phyloP scores from a whole-genome alignment of 2,329 filamentous ascomycete genomes.

The Ascochyta rabiei region DNA sequence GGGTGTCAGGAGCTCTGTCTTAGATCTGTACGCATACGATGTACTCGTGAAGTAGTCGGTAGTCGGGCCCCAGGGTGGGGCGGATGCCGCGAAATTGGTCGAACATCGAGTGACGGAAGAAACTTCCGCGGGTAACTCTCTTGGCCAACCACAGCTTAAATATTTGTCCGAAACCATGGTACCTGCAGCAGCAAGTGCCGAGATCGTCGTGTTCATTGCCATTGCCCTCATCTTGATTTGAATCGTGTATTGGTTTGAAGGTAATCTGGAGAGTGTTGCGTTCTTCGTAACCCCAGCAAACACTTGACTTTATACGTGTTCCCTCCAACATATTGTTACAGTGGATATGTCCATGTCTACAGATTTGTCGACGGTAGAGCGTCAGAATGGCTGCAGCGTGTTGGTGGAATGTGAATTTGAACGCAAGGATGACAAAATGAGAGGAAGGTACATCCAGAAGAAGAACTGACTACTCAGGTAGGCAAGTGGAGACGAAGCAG shows the following conservation, averaged over 20 bases:
- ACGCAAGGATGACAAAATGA: conserved; percentile 10
- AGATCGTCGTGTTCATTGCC: conserved; percentile 6
- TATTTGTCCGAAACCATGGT: neutral
- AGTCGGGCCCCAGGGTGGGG: conserved; percentile 9
- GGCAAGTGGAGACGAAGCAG: conserved; percentile 1
- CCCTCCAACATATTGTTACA: neutral
- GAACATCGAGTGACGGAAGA: conserved; percentile 10
- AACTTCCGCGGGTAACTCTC: neutral
- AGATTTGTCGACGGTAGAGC: neutral
- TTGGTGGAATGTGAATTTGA: conserved; percentile 9
- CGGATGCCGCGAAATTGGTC: conserved; percentile 5
- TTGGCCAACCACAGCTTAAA: neutral
- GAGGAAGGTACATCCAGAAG: neutral
- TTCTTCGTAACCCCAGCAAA: neutral
- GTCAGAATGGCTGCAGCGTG: neutral
- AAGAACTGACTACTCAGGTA: neutral
- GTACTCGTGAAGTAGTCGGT: conserved; percentile 14
- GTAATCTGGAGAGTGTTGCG: neutral
- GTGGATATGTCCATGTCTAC: neutral
- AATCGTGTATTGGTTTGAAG: neutral
- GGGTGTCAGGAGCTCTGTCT: conserved; percentile 13
- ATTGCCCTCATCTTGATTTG: conserved; percentile 2
- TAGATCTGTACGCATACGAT: conserved; percentile 10
- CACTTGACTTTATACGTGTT: neutral
- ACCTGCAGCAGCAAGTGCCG: conserved; percentile 1